phyloP scores from a whole-genome alignment of 805 yeast genomes.

The Vanderwaltozyma yarrowii region DNA sequence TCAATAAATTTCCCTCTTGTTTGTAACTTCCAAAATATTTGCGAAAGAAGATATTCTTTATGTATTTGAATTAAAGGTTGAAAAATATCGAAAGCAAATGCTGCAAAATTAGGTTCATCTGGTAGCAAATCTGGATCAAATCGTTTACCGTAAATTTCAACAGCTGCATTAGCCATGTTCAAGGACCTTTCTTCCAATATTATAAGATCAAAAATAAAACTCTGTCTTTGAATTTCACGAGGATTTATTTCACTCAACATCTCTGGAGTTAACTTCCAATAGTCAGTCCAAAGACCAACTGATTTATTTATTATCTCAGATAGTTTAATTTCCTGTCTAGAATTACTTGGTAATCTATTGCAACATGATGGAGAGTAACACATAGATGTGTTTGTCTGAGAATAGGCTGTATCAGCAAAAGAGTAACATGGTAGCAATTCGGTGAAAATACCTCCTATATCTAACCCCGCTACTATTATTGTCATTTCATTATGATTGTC shows the following conservation, averaged over 20 bases:
- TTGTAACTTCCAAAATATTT: constrained; percentile 45
- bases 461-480: constrained; percentile 28
- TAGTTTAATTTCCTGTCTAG: constrained; percentile 18
- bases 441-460: constrained; percentile 29
- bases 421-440: constrained; percentile 29
- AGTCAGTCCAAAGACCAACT: constrained; percentile 51
- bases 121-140: constrained; percentile 37
- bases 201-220: constrained; percentile 65
- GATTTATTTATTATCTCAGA: constrained; percentile 30
- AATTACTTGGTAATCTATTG: constrained; percentile 1
- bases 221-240: constrained; percentile 52
- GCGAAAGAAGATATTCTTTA: constrained; percentile 42
- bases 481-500: constrained; percentile 19
- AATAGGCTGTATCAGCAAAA: constrained; percentile 10
- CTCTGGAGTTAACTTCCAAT: constrained; percentile 51
- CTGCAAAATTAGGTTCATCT: constrained; percentile 45
- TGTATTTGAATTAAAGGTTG: constrained; percentile 47
- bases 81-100: constrained; percentile 49
- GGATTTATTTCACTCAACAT: constrained; percentile 43
- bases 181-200: constrained; percentile 62
- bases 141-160: constrained; percentile 43
- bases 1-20: constrained; percentile 58
- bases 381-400: constrained; percentile 5
- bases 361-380: constrained; percentile 1
- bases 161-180: constrained; percentile 54